Evolutionary conservation across 1,139 yeast species (phyloP).

Genomic region (Zygosaccharomyces pseudobailii): DNA sequence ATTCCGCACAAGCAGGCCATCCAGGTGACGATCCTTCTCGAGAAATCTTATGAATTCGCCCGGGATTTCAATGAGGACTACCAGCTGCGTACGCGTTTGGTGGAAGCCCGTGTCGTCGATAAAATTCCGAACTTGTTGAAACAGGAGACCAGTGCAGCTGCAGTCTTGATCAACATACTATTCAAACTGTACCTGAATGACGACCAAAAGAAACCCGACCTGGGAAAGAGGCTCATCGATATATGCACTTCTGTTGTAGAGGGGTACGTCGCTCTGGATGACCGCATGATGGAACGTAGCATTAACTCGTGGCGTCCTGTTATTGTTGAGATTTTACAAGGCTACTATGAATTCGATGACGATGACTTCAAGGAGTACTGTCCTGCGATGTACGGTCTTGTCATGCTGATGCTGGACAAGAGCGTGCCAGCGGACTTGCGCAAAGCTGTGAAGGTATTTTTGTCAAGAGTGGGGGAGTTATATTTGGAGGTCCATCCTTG

Average conservation of each 20-base stretch:
- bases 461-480: constrained; percentile 66
- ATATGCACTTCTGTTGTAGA: constrained; percentile 66
- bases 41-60: constrained; percentile 74
- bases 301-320: constrained; percentile 89
- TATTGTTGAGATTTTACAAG: constrained; percentile 78
- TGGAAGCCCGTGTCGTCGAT: constrained; percentile 91
- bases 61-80: constrained; percentile 83
- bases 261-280: constrained; percentile 70
- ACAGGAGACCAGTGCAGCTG: constrained; percentile 88
- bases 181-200: constrained; percentile 77
- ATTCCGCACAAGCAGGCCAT: constrained; percentile 65
- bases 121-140: constrained; percentile 85
- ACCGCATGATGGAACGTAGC: constrained; percentile 70
- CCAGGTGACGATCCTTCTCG: constrained; percentile 54
- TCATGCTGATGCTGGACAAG: constrained; percentile 63
- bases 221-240: constrained; percentile 58
- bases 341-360: constrained; percentile 71
- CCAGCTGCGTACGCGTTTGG: constrained; percentile 75
- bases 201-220: constrained; percentile 38
- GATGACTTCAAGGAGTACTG: constrained; percentile 64
- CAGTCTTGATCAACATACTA: constrained; percentile 76
- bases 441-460: constrained; percentile 57
- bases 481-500: constrained; percentile 28
- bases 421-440: constrained; percentile 69
- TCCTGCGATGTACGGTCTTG: constrained; percentile 62